Evolutionary conservation across 495 filamentous ascomycete genomes (phyloP), one percentile per base, ranked within the genome.

Genomic region (Astrothelium macrocarpum): DNA sequence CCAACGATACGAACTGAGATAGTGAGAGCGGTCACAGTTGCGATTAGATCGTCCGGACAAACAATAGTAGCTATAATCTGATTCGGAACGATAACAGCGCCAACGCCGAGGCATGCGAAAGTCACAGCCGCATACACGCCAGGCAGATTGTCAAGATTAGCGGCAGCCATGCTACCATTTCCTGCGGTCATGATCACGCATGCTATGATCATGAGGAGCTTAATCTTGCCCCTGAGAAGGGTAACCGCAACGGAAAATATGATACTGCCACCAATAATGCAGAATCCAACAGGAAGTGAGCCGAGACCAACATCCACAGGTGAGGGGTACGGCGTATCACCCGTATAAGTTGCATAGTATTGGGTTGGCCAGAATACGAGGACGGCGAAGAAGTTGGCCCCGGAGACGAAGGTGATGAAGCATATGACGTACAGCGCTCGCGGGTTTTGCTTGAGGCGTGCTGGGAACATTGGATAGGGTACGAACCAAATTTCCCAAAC

Each of bases 321-420:
- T 36, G 71, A 68, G 28, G 72, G 68, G 31, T 68, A 70, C 46
- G 36, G 59, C 39, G 28, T 36, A n/a, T 61, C 46, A 42, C 64
- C 62, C 45, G 45, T 49, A 45, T 73, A 74, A 14, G 73, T 66
- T 34, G 71, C 69, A 65, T 70, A 69, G 43, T 67, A 68, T 32
- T 71, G 70, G 18, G 71, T 70, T 4, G 73, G 73, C 66, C 71
- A 76, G 67, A 76, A 76, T 60, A 74, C 69, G 42, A 74, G 68
- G 12, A 73, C 60, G 25, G 59, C 59, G 64, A 71, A 72, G 66
- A 73, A 73, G 59, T 73, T 73, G 11, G 67, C 71, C 14, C 73
- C 73, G 2, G 62, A 64, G 36, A 76, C 65, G 63, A 76, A 73
- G 7, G 69, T 70, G 60, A 74, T 71, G 61, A 74, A 36, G 20